These are phyloP conservation scores for Myriangium duriaei DNA, from an alignment of 2,329 filamentous ascomycete genomes.

Conservation along the genomic window DNA sequence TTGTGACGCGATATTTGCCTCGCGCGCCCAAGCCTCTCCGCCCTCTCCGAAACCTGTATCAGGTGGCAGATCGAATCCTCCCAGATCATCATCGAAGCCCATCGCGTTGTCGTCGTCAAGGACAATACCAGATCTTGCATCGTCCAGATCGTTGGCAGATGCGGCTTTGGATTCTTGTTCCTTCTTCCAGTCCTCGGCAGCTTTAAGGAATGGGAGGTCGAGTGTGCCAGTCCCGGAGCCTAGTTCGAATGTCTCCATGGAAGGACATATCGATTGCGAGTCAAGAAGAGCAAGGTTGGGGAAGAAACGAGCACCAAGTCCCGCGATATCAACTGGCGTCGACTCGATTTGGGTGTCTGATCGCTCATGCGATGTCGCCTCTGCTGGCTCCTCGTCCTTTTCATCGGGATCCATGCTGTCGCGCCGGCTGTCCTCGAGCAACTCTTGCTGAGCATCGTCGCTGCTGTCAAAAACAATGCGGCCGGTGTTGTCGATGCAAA, in stretches of 20 bases:
- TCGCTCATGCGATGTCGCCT: constrained; percentile 20
- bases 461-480: constrained; percentile 98
- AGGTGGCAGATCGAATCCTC: constrained; percentile 44
- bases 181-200: constrained; percentile 64
- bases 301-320: constrained; percentile 71
- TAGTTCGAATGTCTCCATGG: constrained; percentile 84
- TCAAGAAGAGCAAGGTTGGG: constrained; percentile 66
- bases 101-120: constrained; percentile 76
- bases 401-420: constrained; percentile 30
- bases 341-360: constrained; percentile 32
- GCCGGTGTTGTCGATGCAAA: constrained; percentile 86
- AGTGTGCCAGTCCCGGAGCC: constrained; percentile 74
- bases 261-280: constrained; percentile 84
- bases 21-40: constrained; percentile 86
- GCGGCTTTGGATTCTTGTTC: constrained; percentile 43
- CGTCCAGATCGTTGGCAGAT: constrained; percentile 32
- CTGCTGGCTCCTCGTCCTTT: constrained; percentile 32
- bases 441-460: constrained; percentile 57
- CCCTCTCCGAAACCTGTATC: constrained; percentile 88
- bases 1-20: constrained; percentile 76
- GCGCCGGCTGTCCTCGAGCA: constrained; percentile 21
- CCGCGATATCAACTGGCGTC: constrained; percentile 65
- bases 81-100: constrained; percentile 71
- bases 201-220: constrained; percentile 85
- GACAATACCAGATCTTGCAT: constrained; percentile 66